phyloP scores from a whole-genome alignment of 2,329 filamentous ascomycete genomes.

The Xylaria sp. region DNA sequence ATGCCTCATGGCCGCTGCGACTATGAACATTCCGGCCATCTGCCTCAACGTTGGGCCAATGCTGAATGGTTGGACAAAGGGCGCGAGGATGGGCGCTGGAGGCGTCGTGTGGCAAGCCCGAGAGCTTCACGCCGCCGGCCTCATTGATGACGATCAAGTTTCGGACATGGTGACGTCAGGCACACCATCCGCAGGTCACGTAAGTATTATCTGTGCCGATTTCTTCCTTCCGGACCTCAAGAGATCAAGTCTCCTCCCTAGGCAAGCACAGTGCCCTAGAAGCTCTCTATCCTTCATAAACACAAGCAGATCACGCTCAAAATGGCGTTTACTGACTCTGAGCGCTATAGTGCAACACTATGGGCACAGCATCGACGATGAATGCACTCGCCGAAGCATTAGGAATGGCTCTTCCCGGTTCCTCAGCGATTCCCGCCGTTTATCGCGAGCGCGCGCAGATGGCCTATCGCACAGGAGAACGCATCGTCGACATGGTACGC shows the following conservation, averaged over 20 bases:
- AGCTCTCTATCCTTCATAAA: not conserved
- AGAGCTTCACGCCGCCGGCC: slow-evolving; percentile 58
- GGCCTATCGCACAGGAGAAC: slow-evolving; percentile 59
- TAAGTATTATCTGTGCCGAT: not conserved
- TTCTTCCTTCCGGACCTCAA: not conserved
- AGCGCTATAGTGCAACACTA: slow-evolving; percentile 60
- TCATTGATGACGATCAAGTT: slow-evolving; percentile 57
- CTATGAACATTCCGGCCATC: slow-evolving; percentile 62
- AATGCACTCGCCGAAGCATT: slow-evolving; percentile 63
- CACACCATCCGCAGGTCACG: slow-evolving; percentile 53
- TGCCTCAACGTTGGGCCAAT: slow-evolving; percentile 64
- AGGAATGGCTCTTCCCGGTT: slow-evolving; percentile 63
- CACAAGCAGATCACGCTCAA: not conserved
- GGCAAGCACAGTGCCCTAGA: not conserved
- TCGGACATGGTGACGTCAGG: slow-evolving; percentile 56
- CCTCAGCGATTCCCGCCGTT: slow-evolving; percentile 61
- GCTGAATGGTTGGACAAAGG: slow-evolving; percentile 59
- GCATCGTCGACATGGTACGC: slow-evolving; percentile 62
- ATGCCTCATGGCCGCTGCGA: slow-evolving; percentile 62
- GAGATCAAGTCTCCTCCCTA: too few relatives aligned
- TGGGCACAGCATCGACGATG: slow-evolving; percentile 65
- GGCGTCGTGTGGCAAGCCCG: slow-evolving; percentile 60
- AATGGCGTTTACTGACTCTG: not conserved
- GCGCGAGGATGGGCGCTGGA: slow-evolving; percentile 56
- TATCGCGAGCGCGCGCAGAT: slow-evolving; percentile 60